Evolutionary conservation across 805 yeast genomes (phyloP), one percentile per base, ranked within the genome.

Genomic region (Lipomyces oligophaga): DNA sequence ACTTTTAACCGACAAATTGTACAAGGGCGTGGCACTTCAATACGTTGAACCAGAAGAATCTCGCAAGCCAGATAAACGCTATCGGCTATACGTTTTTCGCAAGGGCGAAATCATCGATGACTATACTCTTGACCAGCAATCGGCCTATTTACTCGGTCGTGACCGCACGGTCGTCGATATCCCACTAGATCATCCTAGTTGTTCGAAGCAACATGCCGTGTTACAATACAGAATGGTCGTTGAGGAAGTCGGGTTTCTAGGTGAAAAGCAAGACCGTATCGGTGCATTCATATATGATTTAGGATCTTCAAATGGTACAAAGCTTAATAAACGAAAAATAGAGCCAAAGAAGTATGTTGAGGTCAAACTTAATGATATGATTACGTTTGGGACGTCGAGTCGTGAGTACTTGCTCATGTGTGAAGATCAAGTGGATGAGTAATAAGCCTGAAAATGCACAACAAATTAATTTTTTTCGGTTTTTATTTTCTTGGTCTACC

Each of bases 161-260:
- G 61, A 58, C 22, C 43, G 49, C 15, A 33, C 48, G 4, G 36
- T 52, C 4, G 54, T 43, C 24, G 59, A 58, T 26, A 42, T 58
- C n/a, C 49, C 55, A 28, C 39, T 49, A 5, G 54, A 52, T 21
- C 58, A 58, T 38, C 60, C 58, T 67, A 85, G 95, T 73, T 85
- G 95, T 71, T 86, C 95, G 60, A 86, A 74, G 58, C 77, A 75
- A 54, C 79, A 75, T 54, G 77, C 78, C 18, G 78, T 65, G 0
- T 62, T 75, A 5, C 79, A 75, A 49, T 74, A 70, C 51, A 59
- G 75, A 26, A 40, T 49, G 5, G 51, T 45, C 13, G 32, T 38
- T 8, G 47, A 41, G 25, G 49, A 49, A 22, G 41, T 21, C 18
- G 45, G 43, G 20, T 19, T 41, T 24, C 27, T 39, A 4, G 50